A percentile compares a stretch with the other conserved stretches of the same genome.
phyloP scores from a whole-genome alignment of 345 rosid genomes.

The Pistacia atlantica region DNA sequence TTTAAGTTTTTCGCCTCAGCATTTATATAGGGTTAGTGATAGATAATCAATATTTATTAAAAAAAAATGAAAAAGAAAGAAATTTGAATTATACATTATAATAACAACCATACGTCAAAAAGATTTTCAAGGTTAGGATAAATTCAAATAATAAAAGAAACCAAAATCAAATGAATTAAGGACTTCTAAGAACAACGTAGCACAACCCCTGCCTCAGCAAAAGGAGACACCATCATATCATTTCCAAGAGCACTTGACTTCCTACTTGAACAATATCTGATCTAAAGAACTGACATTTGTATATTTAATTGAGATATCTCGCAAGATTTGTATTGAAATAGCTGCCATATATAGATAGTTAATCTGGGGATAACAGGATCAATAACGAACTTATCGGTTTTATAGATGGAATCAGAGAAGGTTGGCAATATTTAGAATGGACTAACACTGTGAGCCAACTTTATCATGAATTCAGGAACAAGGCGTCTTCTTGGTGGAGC shows the following conservation, averaged over 20 bases:
- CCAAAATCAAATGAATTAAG: no score
- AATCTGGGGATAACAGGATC: neutral
- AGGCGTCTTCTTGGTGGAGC: slow-evolving; percentile 81
- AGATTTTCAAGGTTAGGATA: no score
- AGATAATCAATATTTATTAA: no score
- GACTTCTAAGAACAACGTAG: no score
- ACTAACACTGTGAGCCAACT: slow-evolving; percentile 79
- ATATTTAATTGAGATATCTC: neutral
- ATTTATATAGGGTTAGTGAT: no score
- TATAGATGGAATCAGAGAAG: neutral
- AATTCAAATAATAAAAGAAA: no score
- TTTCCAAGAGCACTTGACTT: neutral
- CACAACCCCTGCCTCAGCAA: neutral
- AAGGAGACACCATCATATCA: neutral
- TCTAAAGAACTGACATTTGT: neutral
- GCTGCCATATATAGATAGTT: neutral
- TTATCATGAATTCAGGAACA: slow-evolving; percentile 89
- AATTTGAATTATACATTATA: no score
- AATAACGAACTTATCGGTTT: neutral
- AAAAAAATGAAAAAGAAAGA: no score
- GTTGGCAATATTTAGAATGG: slow-evolving; percentile 57
- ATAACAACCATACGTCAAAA: no score
- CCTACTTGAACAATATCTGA: neutral
- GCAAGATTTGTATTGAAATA: neutral
- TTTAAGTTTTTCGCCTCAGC: no score